A percentile compares a stretch with the other conserved stretches of the same genome.
Evolutionary conservation across 805 yeast species (phyloP).

Genomic region (Myxozyma melibiosi): DNA sequence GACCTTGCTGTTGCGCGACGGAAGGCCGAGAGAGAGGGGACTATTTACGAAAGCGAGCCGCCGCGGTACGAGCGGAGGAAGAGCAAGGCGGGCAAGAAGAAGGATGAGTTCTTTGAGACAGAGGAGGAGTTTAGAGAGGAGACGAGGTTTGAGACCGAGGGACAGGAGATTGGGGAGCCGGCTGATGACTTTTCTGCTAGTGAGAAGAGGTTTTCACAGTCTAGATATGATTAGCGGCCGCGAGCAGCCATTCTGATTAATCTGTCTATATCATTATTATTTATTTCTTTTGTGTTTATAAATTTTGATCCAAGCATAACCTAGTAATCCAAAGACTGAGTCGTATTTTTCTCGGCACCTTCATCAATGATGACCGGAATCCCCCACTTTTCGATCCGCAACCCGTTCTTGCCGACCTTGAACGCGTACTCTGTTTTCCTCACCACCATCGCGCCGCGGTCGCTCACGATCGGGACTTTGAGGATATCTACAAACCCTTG

Average conservation of each 20-base stretch:
- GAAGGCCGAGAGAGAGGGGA: background rate
- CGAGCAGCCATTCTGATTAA: no score
- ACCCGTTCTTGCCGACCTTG: conserved; percentile 76
- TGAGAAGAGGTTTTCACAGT: conserved; percentile 24
- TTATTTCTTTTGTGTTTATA: background rate
- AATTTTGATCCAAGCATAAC: background rate
- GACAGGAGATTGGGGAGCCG: conserved; percentile 31
- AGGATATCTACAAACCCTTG: conserved; percentile 83
- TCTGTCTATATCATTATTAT: background rate
- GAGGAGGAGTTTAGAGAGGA: conserved; percentile 34
- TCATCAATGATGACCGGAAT: conserved; percentile 90
- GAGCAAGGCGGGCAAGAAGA: no score
- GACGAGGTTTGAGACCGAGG: conserved; percentile 28
- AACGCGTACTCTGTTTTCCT: conserved; percentile 80
- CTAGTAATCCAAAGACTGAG: no score
- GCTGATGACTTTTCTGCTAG: conserved; percentile 31
- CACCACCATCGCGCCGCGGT: conserved; percentile 76
- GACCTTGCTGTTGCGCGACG: conserved; percentile 8
- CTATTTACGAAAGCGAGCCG: background rate
- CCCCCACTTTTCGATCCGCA: conserved; percentile 94
- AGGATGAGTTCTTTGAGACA: no score
- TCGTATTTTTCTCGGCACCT: background rate
- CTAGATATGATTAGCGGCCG: conserved; percentile 33
- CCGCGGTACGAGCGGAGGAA: conserved; percentile 7
- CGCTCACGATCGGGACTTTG: conserved; percentile 72